phyloP scores from a whole-genome alignment of 805 yeast genomes.

The Starmerella tilneyi region DNA sequence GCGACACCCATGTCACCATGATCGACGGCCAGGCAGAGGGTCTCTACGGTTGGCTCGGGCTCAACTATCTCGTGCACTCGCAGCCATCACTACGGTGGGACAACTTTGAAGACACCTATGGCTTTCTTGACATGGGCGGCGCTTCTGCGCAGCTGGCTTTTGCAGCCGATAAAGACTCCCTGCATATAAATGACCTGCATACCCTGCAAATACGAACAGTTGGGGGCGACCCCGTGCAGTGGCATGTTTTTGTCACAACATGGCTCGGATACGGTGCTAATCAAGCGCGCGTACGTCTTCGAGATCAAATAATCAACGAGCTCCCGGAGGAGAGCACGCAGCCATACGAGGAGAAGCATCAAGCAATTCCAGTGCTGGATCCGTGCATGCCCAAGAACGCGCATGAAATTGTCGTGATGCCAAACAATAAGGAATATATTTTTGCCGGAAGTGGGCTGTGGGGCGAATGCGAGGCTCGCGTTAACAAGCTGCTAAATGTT shows the following conservation, averaged over 20 bases:
- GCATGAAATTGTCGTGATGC: slow-evolving; percentile 9
- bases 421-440: slow-evolving; percentile 25
- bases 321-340: slow-evolving; percentile 10
- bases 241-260: slow-evolving; percentile 86
- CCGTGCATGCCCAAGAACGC: slow-evolving; percentile 73
- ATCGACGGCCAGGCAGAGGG: slow-evolving; percentile 96
- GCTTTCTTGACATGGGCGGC: slow-evolving; percentile 99
- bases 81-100: slow-evolving; percentile 38
- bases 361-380: slow-evolving; percentile 39
- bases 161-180: slow-evolving; percentile 49
- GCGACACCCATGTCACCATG: slow-evolving; percentile 64
- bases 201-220: slow-evolving; percentile 53
- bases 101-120: slow-evolving; percentile 40
- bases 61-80: slow-evolving; percentile 59
- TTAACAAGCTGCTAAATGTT: slow-evolving; percentile 60
- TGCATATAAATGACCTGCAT: slow-evolving; percentile 56
- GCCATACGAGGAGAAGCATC: slow-evolving; percentile 6
- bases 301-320: slow-evolving; percentile 34
- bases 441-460: slow-evolving; percentile 72
- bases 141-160: slow-evolving; percentile 95
- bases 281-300: slow-evolving; percentile 70
- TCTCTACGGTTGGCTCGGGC: slow-evolving; percentile 86
- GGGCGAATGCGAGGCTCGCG: slow-evolving; percentile 51
- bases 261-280: slow-evolving; percentile 99
- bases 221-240: slow-evolving; percentile 59